phyloP scores from a whole-genome alignment of 345 rosid species.

The Acer negundo region DNA sequence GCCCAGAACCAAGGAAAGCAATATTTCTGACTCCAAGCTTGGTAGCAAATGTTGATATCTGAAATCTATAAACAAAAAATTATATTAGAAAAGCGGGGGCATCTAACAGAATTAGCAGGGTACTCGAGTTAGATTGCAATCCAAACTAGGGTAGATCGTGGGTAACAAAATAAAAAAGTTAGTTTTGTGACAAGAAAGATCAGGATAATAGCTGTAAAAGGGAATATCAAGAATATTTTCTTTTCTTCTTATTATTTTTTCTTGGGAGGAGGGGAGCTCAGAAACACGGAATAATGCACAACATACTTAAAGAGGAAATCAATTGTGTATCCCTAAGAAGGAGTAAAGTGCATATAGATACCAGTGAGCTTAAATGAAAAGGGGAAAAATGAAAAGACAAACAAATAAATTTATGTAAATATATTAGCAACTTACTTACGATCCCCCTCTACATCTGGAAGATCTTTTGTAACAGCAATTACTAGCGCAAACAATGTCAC shows the following conservation, averaged over 20 bases:
- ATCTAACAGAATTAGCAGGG: neutral
- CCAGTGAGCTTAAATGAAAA: slow-evolving; percentile 13
- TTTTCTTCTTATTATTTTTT: neutral
- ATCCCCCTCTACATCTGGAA: slow-evolving; percentile 97
- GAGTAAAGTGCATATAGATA: neutral
- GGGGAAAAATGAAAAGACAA: neutral
- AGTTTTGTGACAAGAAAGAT: neutral
- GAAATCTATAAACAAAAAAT: slow-evolving; percentile 55
- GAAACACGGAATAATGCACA: neutral
- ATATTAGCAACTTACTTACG: slow-evolving; percentile 65
- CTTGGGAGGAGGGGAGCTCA: neutral
- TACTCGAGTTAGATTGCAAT: neutral
- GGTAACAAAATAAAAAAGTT: neutral
- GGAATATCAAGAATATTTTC: neutral
- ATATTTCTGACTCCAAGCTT: slow-evolving; percentile 95
- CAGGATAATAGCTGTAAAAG: slow-evolving; percentile 9
- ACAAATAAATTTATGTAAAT: slow-evolving; percentile 3
- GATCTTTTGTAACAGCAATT: slow-evolving; percentile 95
- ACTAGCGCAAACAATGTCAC: slow-evolving; percentile 90
- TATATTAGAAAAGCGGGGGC: neutral
- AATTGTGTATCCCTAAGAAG: neutral
- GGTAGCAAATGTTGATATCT: slow-evolving; percentile 90
- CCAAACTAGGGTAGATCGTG: neutral
- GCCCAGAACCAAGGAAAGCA: slow-evolving; percentile 85
- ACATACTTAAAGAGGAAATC: neutral